These are phyloP conservation scores for Chytriomyces sp. DNA, from an alignment of 192 early-diverging fungal genomes.

Conservation along the genomic window DNA sequence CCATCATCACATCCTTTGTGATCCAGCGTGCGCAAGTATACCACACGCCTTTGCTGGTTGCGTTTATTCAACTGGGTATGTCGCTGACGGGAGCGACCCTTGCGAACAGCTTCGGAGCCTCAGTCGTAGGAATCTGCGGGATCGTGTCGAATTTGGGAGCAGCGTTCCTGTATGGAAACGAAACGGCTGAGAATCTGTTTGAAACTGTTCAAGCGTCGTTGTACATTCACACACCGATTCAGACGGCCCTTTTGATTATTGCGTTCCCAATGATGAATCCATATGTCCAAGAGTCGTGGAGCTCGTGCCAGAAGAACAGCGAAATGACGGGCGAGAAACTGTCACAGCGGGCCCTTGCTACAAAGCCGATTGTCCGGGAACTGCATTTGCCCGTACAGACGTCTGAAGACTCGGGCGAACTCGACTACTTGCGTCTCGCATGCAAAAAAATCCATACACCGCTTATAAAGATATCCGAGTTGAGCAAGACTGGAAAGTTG, in stretches of 20 bases:
- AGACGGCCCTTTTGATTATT: not conserved
- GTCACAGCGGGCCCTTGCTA: too few relatives aligned
- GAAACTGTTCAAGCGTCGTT: not conserved
- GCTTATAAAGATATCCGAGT: too few relatives aligned
- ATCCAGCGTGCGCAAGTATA: not conserved
- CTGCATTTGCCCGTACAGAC: too few relatives aligned
- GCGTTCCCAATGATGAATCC: not conserved
- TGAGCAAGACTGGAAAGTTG: too few relatives aligned
- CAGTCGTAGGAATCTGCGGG: not conserved
- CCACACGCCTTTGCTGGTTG: conserved; percentile 5
- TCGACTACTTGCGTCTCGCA: too few relatives aligned
- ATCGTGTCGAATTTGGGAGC: not conserved
- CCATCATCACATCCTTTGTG: not conserved
- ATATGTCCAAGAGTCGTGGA: too few relatives aligned
- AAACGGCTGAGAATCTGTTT: not conserved
- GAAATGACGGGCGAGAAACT: too few relatives aligned
- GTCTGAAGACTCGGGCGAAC: too few relatives aligned
- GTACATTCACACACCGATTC: not conserved
- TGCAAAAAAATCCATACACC: too few relatives aligned
- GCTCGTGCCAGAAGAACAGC: too few relatives aligned
- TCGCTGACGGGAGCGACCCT: not conserved
- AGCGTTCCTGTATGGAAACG: not conserved
- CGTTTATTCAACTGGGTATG: conserved; percentile 1
- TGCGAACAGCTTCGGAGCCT: not conserved
- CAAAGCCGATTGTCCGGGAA: too few relatives aligned